Evolutionary conservation across 768 basidiomycete species (phyloP), one percentile per base, ranked within the genome.

Genomic region (Candolleomyces eurysporus): DNA sequence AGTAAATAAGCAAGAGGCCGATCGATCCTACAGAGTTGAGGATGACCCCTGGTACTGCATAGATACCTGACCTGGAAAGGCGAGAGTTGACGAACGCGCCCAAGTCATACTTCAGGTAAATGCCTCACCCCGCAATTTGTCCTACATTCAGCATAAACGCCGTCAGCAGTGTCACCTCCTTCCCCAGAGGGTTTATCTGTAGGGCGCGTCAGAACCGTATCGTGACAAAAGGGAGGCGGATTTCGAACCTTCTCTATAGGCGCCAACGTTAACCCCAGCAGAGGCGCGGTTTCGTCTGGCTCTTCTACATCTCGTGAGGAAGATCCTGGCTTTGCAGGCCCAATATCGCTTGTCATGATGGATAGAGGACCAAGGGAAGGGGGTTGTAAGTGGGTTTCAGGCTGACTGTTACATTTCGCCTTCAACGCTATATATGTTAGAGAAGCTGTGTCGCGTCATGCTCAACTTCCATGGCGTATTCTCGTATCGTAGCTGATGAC

Each of bases 11-110:
- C 19, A 74, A 66, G 48, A 75, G 49, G 13, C 74, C 75, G 56
- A 75, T 61, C 0, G 75, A 76, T n/a, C 75, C 75, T 21, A 75
- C 73, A n/a, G 75, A 75, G 32, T 67, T 69, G n/a, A 75, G 61
- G 48, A 75, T 72, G 16, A 67, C 62, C 1, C 74, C 75, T 5
- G 73, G 74, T 11, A 73, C 73, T 50, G 75, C 72, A 65, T 75
- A 76, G 54, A 76, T 76, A 13, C 75, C 75, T 42, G 75, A 74
- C 9, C 75, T 76, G 49, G 5, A 56, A 21, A n/a, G 21, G 13
- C 17, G 31, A 31, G 57, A 13, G 26, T 31, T 56, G 5, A 42
- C 19, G n/a, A 53, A 43, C 1, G 32, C n/a, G 21, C 54, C 43
- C 22, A 14, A 40, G 14, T 61, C 16, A 1, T 54, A 40, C 39